A percentile compares a stretch with the other conserved stretches of the same genome.
Conservation (phyloP, 768 basidiomycete genomes). For the Serendipita sp. region DNA sequence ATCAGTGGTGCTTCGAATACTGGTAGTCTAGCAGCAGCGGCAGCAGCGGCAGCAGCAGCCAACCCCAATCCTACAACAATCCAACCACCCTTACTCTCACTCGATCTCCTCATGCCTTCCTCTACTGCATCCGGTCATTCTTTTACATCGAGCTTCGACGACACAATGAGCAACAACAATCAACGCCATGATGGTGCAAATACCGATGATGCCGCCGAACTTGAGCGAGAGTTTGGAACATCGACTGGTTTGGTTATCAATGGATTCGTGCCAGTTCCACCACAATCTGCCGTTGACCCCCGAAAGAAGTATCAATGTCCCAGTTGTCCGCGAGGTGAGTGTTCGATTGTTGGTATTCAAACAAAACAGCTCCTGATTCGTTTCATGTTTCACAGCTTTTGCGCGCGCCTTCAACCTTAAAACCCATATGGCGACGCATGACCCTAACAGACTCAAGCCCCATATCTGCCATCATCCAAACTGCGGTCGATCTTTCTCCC, state of each 20-base stretch:
- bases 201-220: background rate
- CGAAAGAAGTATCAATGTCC: slow-evolving; percentile 67
- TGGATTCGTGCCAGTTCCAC: background rate
- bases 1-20: no score
- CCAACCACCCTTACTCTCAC: background rate
- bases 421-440: slow-evolving; percentile 89
- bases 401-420: slow-evolving; percentile 90
- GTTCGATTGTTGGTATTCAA: background rate
- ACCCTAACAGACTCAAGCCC: slow-evolving; percentile 79
- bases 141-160: background rate
- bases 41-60: background rate
- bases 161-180: background rate
- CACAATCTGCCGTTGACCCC: slow-evolving; percentile 25
- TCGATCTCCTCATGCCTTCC: background rate
- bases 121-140: background rate
- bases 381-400: slow-evolving; percentile 38
- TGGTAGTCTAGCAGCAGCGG: background rate
- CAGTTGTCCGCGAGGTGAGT: slow-evolving; percentile 53
- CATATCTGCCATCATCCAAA: slow-evolving; percentile 72
- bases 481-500: slow-evolving; percentile 81
- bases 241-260: background rate
- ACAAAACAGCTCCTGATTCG: slow-evolving; percentile 1
- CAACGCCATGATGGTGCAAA: background rate
- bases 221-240: background rate
- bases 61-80: background rate